A percentile compares a stretch with the other conserved stretches of the same genome.
These are phyloP conservation scores for Talaromyces trachyspermus DNA, from an alignment of 495 filamentous ascomycete species.

Conservation along the genomic window DNA sequence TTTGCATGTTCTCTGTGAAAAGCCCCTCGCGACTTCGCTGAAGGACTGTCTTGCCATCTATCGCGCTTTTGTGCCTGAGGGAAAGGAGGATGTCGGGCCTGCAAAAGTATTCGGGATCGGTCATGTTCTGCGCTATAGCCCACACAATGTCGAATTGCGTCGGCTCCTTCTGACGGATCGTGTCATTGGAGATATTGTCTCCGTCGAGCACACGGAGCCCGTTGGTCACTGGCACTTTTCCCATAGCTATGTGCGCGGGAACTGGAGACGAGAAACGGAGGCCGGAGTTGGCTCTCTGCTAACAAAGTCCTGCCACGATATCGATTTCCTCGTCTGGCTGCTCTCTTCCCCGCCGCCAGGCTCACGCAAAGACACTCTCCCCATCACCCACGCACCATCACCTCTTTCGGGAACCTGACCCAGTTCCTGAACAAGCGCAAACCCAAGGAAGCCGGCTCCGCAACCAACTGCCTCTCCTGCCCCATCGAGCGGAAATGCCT, in stretches of 20 bases:
- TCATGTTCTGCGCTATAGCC: constrained; percentile 72
- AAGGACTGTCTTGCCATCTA: constrained; percentile 70
- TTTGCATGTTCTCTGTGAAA: constrained; percentile 89
- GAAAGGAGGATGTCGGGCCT: not conserved
- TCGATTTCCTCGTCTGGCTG: constrained; percentile 87
- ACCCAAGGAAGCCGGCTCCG: constrained; percentile 58
- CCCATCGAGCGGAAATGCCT: constrained; percentile 62
- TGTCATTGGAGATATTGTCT: constrained; percentile 75
- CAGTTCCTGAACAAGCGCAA: constrained; percentile 71
- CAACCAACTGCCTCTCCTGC: constrained; percentile 87
- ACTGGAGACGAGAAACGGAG: constrained; percentile 76
- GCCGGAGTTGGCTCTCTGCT: constrained; percentile 53
- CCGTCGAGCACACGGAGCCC: constrained; percentile 85
- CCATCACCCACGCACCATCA: constrained; percentile 68
- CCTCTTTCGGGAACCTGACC: constrained; percentile 54
- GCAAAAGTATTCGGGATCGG: constrained; percentile 70
- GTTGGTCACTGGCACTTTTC: constrained; percentile 96
- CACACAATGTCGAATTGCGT: constrained; percentile 80
- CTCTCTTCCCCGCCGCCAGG: constrained; percentile 27
- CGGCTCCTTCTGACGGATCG: constrained; percentile 63
- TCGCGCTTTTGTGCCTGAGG: constrained; percentile 33
- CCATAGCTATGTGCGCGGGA: constrained; percentile 88
- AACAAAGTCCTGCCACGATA: constrained; percentile 91
- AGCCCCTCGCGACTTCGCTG: constrained; percentile 77
- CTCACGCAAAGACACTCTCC: constrained; percentile 21